Evolutionary conservation across 148 eudicot species (phyloP).

Genomic region (Beta vulgaris): DNA sequence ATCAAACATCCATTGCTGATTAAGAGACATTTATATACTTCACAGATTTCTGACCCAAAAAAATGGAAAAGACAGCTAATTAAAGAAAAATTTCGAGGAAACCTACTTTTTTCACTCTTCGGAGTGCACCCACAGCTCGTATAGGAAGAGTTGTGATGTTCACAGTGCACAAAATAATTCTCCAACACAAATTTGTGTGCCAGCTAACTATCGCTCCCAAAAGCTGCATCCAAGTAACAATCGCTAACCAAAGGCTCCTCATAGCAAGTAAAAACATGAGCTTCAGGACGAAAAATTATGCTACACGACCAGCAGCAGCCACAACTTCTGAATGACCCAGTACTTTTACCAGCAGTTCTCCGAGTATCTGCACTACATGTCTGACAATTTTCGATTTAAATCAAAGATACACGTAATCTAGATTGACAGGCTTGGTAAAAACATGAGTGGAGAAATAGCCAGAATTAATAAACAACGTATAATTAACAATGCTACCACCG

Average conservation of each 20-base stretch:
- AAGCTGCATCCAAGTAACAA: constrained; percentile 56
- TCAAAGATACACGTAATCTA: background rate
- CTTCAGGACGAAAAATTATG: constrained; percentile 34
- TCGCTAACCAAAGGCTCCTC: constrained; percentile 40
- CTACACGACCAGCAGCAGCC: constrained; percentile 25
- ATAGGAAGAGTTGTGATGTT: constrained; percentile 55
- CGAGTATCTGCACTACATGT: constrained; percentile 1
- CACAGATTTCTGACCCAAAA: background rate
- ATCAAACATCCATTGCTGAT: too few relatives aligned
- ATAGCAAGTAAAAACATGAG: constrained; percentile 32
- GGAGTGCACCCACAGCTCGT: constrained; percentile 55
- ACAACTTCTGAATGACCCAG: constrained; percentile 18
- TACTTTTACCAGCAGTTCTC: background rate
- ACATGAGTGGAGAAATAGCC: background rate
- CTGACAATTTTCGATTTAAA: background rate
- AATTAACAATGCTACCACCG: background rate
- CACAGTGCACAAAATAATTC: constrained; percentile 35
- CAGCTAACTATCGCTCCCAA: constrained; percentile 41
- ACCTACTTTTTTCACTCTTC: constrained; percentile 62
- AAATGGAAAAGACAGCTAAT: background rate
- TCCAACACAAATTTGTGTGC: constrained; percentile 45
- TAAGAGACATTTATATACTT: background rate
- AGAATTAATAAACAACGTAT: constrained; percentile 3
- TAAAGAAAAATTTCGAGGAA: background rate
- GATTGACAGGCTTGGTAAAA: background rate